phyloP scores from a whole-genome alignment of 108 stramenopile genomes.

The Cafeteria roenbergensis region DNA sequence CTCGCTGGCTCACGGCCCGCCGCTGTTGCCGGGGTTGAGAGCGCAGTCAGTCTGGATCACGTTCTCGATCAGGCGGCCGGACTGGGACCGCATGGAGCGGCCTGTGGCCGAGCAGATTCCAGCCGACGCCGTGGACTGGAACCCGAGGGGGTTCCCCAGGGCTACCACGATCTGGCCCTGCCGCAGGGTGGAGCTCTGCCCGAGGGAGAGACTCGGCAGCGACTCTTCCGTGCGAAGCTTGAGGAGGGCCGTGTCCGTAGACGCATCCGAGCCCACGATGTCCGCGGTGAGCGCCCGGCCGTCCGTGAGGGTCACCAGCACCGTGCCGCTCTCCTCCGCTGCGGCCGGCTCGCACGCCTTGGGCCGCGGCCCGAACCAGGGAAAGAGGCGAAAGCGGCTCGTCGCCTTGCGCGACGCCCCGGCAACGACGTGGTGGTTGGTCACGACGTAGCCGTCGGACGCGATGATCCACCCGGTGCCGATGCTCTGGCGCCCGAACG shows the following conservation, averaged over 20 bases:
- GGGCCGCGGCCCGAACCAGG: no score
- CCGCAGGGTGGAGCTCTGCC: constrained; percentile 20
- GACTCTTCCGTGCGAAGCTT: constrained; percentile 22
- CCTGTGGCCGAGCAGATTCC: constrained; percentile 38
- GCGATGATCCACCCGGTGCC: constrained; percentile 40
- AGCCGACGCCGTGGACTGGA: constrained; percentile 31
- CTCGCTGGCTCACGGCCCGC: no score
- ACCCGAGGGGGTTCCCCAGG: constrained; percentile 35
- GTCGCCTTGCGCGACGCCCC: no score
- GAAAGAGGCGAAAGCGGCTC: no score
- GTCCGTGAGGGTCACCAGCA: constrained; percentile 38
- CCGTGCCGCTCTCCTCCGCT: no score
- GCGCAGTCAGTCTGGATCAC: constrained; percentile 49
- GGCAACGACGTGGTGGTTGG: constrained; percentile 43
- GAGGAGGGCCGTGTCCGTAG: constrained; percentile 39
- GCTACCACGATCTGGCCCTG: constrained; percentile 45
- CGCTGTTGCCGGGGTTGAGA: constrained; percentile 62
- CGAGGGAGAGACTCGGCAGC: constrained; percentile 30
- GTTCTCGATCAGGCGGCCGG: no score
- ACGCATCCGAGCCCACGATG: constrained; percentile 26
- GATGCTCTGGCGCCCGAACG: no score
- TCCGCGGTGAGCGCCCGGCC: constrained; percentile 29
- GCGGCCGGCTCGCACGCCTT: no score
- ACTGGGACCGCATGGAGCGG: constrained; percentile 16
- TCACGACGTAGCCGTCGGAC: constrained; percentile 35